Evolutionary conservation across 768 basidiomycete genomes (phyloP).

Genomic region (Calvatia gigantea): DNA sequence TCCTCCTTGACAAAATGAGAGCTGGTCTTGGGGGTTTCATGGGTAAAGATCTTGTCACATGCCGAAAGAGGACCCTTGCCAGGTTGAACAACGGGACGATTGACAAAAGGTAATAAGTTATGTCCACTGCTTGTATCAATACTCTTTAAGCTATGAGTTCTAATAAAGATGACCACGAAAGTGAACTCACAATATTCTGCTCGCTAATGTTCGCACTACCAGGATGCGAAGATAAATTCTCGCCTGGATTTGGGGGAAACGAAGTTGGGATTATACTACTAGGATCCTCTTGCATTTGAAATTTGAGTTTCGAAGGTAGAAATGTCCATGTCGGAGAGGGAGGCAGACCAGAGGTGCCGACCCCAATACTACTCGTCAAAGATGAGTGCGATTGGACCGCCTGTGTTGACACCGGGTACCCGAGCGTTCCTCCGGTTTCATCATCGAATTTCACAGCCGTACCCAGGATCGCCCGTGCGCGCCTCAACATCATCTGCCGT

Average conservation of each 20-base stretch:
- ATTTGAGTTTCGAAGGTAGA: constrained; percentile 13
- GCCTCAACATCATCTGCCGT: constrained; percentile 37
- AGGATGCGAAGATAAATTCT: no score
- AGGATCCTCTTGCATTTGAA: background rate
- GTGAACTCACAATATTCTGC: background rate
- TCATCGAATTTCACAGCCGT: constrained; percentile 12
- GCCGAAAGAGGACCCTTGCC: no score
- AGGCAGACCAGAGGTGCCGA: background rate
- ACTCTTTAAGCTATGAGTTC: constrained; percentile 12
- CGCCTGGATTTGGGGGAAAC: no score
- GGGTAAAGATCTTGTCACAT: no score
- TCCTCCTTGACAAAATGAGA: background rate
- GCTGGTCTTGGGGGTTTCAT: no score
- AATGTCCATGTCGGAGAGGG: background rate
- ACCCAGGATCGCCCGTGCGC: constrained; percentile 31
- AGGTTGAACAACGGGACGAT: background rate
- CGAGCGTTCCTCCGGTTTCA: background rate
- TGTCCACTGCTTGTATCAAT: background rate
- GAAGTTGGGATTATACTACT: background rate
- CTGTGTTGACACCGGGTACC: background rate
- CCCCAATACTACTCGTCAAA: background rate
- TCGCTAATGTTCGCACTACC: background rate
- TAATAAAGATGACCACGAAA: background rate
- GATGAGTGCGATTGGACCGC: background rate
- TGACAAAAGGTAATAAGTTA: background rate